A percentile compares a stretch with the other conserved stretches of the same genome.
phyloP scores from a whole-genome alignment of 441 rosid genomes.

The Daphne laureola region DNA sequence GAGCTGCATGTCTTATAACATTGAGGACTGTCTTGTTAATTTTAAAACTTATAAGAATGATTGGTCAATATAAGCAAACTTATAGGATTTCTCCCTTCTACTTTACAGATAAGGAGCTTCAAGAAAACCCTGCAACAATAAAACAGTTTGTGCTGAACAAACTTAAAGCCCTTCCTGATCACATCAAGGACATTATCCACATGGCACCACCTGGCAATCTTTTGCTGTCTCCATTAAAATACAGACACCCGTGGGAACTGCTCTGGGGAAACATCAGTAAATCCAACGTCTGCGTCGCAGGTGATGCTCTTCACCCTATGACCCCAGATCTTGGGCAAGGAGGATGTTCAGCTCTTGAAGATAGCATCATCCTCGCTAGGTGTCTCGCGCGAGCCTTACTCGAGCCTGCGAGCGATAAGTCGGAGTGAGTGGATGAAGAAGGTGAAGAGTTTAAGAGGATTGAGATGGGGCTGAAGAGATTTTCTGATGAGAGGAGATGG shows the following conservation, averaged over 20 bases:
- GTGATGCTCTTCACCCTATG: constrained; percentile 77
- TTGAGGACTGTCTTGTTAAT: too few species aligned
- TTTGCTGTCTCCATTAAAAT: constrained; percentile 26
- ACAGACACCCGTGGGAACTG: constrained; percentile 58
- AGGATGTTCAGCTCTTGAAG: constrained; percentile 64
- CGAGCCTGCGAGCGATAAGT: constrained; percentile 9
- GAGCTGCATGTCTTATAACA: too few species aligned
- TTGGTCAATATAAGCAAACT: too few species aligned
- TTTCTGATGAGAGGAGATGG: constrained; percentile 60
- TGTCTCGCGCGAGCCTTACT: constrained; percentile 37
- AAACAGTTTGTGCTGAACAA: constrained; percentile 41
- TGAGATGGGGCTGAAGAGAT: constrained; percentile 38
- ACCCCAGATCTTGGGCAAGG: constrained; percentile 68
- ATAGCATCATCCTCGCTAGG: constrained; percentile 46
- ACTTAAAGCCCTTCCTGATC: constrained; percentile 27
- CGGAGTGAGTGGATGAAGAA: constrained; percentile 16
- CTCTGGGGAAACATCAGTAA: constrained; percentile 53
- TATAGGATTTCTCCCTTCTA: not conserved
- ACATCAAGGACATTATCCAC: constrained; percentile 27
- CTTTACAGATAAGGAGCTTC: constrained; percentile 21
- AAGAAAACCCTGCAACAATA: constrained; percentile 26
- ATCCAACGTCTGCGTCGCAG: constrained; percentile 53
- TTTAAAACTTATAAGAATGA: too few species aligned
- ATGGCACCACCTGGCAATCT: constrained; percentile 29
- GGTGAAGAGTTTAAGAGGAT: constrained; percentile 24